phyloP scores from a whole-genome alignment of 2,329 filamentous ascomycete species.

The Fusarium circinatum region DNA sequence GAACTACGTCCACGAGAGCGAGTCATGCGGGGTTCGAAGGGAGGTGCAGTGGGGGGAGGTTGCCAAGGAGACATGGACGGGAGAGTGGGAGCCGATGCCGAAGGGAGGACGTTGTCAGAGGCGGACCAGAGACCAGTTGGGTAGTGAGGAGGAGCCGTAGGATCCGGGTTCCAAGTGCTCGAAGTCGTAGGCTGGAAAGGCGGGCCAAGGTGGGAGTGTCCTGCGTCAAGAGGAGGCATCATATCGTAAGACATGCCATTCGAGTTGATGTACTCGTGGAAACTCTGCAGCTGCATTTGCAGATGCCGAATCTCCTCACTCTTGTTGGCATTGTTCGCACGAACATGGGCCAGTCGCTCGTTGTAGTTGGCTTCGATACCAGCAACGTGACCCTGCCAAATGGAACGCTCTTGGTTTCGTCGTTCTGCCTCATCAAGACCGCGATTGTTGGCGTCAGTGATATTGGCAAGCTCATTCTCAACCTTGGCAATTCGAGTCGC shows the following conservation, averaged over 20 bases:
- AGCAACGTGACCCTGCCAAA: constrained; percentile 58
- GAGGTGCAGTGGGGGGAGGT: constrained; percentile 52
- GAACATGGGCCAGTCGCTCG: constrained; percentile 55
- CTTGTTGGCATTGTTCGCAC: constrained; percentile 44
- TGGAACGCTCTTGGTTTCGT: constrained; percentile 61
- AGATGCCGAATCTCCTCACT: constrained; percentile 46
- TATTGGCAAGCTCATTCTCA: constrained; percentile 76
- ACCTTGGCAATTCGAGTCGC: constrained; percentile 77
- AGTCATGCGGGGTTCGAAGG: constrained; percentile 49
- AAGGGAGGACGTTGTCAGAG: constrained; percentile 48
- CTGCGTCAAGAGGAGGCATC: constrained; percentile 31
- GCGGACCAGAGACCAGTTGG: constrained; percentile 52
- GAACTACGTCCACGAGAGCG: constrained; percentile 68
- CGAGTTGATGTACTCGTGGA: constrained; percentile 48
- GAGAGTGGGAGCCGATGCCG: constrained; percentile 45
- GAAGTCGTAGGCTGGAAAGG: constrained; percentile 38
- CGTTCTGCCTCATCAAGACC: constrained; percentile 72
- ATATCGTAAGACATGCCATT: constrained; percentile 49
- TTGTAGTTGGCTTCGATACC: constrained; percentile 59
- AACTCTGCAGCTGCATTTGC: constrained; percentile 48
- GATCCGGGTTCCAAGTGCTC: constrained; percentile 50
- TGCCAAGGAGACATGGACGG: constrained; percentile 50
- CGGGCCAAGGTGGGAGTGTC: constrained; percentile 41
- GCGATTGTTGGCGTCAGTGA: constrained; percentile 74
- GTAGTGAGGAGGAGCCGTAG: constrained; percentile 49